phyloP scores from a whole-genome alignment of 2,329 filamentous ascomycete genomes.

The Trichoderma afroharzianum region DNA sequence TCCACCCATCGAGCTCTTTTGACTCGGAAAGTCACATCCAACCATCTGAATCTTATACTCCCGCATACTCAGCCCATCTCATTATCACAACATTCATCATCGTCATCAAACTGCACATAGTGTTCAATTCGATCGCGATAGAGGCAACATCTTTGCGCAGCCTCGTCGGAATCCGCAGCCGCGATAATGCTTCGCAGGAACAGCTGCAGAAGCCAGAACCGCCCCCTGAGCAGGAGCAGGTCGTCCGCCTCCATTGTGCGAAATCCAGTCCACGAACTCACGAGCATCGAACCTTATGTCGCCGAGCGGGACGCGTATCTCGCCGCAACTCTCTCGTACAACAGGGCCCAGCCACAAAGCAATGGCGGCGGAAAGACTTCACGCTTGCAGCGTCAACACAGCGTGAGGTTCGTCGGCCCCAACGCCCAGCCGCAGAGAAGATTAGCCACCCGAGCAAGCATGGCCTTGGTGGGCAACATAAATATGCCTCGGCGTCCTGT shows the following conservation, averaged over 20 bases:
- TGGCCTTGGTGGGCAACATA: constrained; percentile 18
- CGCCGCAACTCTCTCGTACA: constrained; percentile 60
- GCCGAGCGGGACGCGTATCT: constrained; percentile 58
- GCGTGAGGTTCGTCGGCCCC: constrained; percentile 51
- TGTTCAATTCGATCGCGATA: background rate
- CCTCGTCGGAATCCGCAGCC: background rate
- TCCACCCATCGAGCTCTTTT: background rate
- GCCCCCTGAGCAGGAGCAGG: constrained; percentile 49
- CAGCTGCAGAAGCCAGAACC: constrained; percentile 41
- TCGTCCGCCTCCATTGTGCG: constrained; percentile 45
- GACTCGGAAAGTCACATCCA: background rate
- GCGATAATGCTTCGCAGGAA: constrained; percentile 48
- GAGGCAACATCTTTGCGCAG: background rate
- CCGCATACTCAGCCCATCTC: background rate
- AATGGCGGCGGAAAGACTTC: constrained; percentile 26
- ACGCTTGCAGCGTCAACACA: constrained; percentile 44
- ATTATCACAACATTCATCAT: background rate
- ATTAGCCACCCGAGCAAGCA: constrained; percentile 30
- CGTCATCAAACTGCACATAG: background rate
- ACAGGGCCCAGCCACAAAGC: constrained; percentile 47
- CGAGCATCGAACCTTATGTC: constrained; percentile 46
- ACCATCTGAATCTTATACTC: background rate
- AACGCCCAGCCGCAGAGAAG: constrained; percentile 28
- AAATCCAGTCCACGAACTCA: constrained; percentile 40
- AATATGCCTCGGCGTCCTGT: background rate